phyloP scores from a whole-genome alignment of 2,329 filamentous ascomycete genomes.

The Cryphonectria japonica region DNA sequence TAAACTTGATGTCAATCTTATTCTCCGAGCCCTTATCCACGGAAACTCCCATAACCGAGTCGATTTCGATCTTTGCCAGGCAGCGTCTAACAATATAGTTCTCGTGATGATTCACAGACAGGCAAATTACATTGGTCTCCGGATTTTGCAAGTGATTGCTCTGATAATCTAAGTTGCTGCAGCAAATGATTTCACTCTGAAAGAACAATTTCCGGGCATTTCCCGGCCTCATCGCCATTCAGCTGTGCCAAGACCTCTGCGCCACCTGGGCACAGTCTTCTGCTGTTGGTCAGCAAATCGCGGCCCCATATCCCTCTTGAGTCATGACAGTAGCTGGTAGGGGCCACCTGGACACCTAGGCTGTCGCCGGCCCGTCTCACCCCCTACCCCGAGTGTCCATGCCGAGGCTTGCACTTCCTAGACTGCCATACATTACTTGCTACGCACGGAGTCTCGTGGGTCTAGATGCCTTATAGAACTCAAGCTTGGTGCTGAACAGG shows the following conservation, averaged over 20 bases:
- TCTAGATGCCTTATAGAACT: neutral
- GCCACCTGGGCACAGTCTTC: neutral
- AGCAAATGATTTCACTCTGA: neutral
- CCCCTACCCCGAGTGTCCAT: neutral
- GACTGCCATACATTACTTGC: conserved; percentile 10
- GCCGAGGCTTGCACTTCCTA: neutral
- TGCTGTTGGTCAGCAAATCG: neutral
- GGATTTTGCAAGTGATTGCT: neutral
- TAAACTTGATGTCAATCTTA: neutral
- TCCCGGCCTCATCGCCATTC: neutral
- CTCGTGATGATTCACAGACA: no score
- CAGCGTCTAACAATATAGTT: neutral
- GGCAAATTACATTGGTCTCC: no score
- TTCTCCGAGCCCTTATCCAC: neutral
- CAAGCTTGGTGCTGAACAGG: neutral
- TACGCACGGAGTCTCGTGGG: conserved; percentile 12
- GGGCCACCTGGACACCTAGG: neutral
- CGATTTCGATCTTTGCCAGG: no score
- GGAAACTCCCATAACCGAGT: neutral
- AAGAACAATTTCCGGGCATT: neutral
- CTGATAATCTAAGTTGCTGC: neutral
- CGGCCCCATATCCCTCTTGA: neutral
- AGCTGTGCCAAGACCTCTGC: neutral
- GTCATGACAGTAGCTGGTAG: neutral
- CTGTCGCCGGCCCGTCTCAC: neutral